Conservation (phyloP, 139 green algal genomes). For the Tetraselmis chui region DNA sequence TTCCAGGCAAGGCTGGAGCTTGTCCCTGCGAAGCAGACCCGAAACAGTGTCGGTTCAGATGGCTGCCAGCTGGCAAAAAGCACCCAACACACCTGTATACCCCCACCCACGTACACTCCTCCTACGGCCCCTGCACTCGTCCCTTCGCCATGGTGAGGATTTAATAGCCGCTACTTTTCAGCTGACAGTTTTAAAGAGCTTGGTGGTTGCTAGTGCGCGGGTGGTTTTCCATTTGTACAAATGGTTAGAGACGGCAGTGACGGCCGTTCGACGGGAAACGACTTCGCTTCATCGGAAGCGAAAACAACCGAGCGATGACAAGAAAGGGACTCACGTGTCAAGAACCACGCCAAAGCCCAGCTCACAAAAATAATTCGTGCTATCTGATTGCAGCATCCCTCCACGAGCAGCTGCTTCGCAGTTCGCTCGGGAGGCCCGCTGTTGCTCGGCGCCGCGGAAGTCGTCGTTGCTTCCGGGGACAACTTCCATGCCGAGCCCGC, state of each 20-base stretch:
- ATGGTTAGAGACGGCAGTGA: no score
- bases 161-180: neutral
- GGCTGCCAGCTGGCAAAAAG: no score
- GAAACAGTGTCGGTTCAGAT: neutral
- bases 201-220: neutral
- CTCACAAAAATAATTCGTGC: slow-evolving; percentile 6
- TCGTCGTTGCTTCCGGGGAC: neutral
- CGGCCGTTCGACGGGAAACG: no score
- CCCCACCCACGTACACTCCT: no score
- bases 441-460: neutral
- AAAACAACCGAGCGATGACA: neutral
- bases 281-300: neutral
- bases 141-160: neutral
- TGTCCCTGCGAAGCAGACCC: slow-evolving; percentile 18
- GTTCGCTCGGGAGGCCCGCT: neutral
- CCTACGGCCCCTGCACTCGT: neutral
- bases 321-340: slow-evolving; percentile 24
- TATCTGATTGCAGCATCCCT: slow-evolving; percentile 5
- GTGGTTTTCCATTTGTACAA: no score
- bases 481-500: neutral
- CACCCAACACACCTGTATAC: no score
- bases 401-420: neutral
- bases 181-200: neutral
- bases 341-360: slow-evolving; percentile 17
- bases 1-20: slow-evolving; percentile 28